Evolutionary conservation across 495 filamentous ascomycete species (phyloP), one percentile per base, ranked within the genome.

Genomic region (Polyplosphaeria fusca): DNA sequence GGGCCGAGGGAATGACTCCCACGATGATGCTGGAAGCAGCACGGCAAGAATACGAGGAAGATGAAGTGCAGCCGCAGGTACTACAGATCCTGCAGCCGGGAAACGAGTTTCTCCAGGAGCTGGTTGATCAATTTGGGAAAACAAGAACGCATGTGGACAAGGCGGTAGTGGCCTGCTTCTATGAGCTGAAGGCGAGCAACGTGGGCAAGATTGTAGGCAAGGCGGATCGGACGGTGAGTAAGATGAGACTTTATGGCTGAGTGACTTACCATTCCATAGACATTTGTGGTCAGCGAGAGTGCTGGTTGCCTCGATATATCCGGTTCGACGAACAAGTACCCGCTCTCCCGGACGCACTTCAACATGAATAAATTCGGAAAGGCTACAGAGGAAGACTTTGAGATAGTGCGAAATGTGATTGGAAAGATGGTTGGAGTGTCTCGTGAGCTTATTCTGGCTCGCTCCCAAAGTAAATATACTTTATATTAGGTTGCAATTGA

Each of bases 311-410:
- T 58, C 18, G 55, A 51, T 25, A 25, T 58, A 19, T 58, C 46
- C 20, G n/a, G n/a, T n/a, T n/a, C n/a, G n/a, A n/a, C n/a, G n/a
- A 44, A 40, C 13, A 61, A 61, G 52, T 55, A 24, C 39, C 51
- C 52, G 30, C 58, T 61, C 25, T 56, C 43, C 16, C 58, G 58
- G 26, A 56, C 44, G 5, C 58, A 61, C 39, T 61, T 61, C 39
- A 23, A 61, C 27, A 61, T 61, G 52, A 61, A 61, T 39, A 55
- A 61, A 45, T 61, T 61, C 30, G 52, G 58, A 18, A 61, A 61
- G 37, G 22, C 52, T 5, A 51, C 44, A n/a, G 58, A 61, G 51
- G 58, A 61, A 48, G 58, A 61, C 45, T 61, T 55, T 49, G 41
- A 61, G 52, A 61, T 44, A 23, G 58, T 61, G 35, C 14, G 39